Evolutionary conservation across 176 grass and related monocot species (phyloP).

Genomic region (Puya raimondii): DNA sequence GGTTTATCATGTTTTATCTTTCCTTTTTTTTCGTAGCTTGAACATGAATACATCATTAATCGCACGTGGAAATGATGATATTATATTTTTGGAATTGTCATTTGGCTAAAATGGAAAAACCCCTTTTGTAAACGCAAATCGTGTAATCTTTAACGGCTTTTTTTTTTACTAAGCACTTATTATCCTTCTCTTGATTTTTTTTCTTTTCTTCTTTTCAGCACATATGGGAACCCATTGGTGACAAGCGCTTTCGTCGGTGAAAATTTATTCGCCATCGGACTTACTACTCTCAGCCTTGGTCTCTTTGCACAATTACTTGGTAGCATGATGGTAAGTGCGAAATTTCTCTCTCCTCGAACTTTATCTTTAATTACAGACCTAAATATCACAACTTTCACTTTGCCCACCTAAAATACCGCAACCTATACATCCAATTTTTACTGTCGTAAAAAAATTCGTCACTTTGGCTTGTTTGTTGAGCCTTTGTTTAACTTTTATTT

Average conservation of each 20-base stretch:
- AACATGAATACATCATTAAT: no score
- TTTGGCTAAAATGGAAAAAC: no score
- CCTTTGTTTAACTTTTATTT: background rate
- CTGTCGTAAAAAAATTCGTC: no score
- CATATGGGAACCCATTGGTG: conserved; percentile 27
- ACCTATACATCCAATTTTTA: no score
- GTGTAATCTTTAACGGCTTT: no score
- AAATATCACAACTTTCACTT: no score
- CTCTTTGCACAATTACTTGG: conserved; percentile 47
- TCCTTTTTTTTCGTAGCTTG: background rate
- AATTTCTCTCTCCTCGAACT: background rate
- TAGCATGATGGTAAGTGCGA: conserved; percentile 31
- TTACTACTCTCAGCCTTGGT: conserved; percentile 32
- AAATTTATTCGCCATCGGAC: conserved; percentile 30
- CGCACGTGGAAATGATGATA: no score
- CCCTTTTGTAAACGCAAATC: no score
- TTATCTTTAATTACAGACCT: background rate
- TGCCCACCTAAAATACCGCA: no score
- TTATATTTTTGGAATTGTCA: no score
- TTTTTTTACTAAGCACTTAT: background rate
- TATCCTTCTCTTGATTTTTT: background rate
- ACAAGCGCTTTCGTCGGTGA: conserved; percentile 37
- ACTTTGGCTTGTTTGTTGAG: background rate
- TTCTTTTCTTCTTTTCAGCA: conserved; percentile 20
- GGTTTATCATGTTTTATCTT: background rate